Base-by-base conservation (phyloP, 2,329 filamentous ascomycete species). In the Nemania bipapillata region DNA sequence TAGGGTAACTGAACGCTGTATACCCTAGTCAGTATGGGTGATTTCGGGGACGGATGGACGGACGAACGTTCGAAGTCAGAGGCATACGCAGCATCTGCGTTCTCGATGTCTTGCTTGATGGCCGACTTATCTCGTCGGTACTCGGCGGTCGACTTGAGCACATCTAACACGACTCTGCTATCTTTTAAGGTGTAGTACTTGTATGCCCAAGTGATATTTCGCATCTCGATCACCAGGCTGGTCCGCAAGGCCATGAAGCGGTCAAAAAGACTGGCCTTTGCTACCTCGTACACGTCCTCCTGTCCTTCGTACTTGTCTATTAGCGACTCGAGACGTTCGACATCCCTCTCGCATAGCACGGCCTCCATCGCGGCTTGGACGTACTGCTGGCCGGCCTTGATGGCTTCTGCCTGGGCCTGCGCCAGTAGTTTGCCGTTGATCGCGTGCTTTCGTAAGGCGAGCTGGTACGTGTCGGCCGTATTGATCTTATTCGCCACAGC, bases 341-440 rank as follows among this genome's bases (percentile, higher is more conserved):
- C 17, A 24, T 59, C 56, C 28, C 24, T 0, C 9, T 59, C 5
- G 9, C 40, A 59, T 15, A 11, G 11, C 2, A 59, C 17, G 6
- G 35, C 56, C 8, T 22, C 56, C 56, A 49, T 59, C 17, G 11
- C n/a, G 2, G 56, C 40, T 4, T 59, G 56, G 17, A 49, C 56
- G n/a, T 59, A 59, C 15, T 59, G 6, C 28, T 59, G 56, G 1
- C 56, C 56, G 12, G 56, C 42, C 28, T 59, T 59, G n/a, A 8
- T 24, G 56, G 56, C 40, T 20, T 59, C 2, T 3, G 56, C 42
- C 56, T 59, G 2, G 3, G 56, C 56, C 56, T 59, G 56, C 1
- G 56, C 56, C n/a, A 59, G 28, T 11, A 3, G 4, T 26, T 59
- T 59, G 1, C 56, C 56, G 17, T 59, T 24, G 17, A 59, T 49